phyloP scores from a whole-genome alignment of 1,284 basidiomycete species.

The Salmacisia buchloeana region DNA sequence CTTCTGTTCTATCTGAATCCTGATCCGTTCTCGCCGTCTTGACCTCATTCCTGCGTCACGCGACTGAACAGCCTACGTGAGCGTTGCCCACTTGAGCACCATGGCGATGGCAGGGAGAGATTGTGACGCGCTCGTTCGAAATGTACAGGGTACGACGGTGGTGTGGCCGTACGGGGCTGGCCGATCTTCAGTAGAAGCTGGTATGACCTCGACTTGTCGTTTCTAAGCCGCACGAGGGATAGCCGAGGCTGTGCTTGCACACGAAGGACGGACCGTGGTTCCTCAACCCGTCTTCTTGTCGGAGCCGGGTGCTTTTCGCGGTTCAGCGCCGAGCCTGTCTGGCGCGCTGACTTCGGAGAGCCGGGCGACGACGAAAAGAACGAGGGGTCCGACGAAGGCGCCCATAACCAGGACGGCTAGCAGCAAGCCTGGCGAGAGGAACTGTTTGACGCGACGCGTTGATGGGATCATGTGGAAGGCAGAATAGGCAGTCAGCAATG shows the following conservation, averaged over 20 bases:
- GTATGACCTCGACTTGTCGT: neutral
- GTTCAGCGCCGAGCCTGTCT: constrained; percentile 5
- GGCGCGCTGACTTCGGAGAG: constrained; percentile 1
- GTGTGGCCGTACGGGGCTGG: too few relatives aligned
- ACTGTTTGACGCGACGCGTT: neutral
- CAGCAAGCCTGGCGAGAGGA: constrained; percentile 1
- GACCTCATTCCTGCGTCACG: too few relatives aligned
- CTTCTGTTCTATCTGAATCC: too few relatives aligned
- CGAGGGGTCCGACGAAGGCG: neutral
- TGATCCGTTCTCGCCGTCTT: too few relatives aligned
- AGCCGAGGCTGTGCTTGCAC: neutral
- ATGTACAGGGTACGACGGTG: too few relatives aligned
- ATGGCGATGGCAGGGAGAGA: too few relatives aligned
- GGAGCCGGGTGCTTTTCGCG: constrained; percentile 1
- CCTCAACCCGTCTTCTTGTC: constrained; percentile 2
- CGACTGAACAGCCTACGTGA: too few relatives aligned
- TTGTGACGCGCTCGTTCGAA: too few relatives aligned
- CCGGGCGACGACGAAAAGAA: neutral
- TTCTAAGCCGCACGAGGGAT: neutral
- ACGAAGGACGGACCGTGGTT: too few relatives aligned
- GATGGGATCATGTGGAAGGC: neutral
- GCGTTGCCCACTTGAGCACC: too few relatives aligned
- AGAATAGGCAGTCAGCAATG: neutral
- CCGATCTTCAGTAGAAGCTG: too few relatives aligned
- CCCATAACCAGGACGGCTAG: constrained; percentile 3